These are phyloP conservation scores for Madurella mycetomatis DNA, from an alignment of 2,329 filamentous ascomycete genomes.

Conservation along the genomic window DNA sequence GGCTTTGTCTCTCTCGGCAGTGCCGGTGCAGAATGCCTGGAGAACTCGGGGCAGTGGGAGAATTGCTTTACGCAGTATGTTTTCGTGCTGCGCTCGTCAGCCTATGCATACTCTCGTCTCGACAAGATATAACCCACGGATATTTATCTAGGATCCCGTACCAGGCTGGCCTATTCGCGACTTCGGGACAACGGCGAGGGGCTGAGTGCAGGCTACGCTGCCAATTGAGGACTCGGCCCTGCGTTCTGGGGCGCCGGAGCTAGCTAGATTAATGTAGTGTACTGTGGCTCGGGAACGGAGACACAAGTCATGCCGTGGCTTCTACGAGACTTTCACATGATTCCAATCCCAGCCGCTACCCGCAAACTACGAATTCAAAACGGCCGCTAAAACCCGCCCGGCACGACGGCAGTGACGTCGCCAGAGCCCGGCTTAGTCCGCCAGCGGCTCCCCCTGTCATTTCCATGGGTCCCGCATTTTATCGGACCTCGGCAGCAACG, in stretches of 20 bases:
- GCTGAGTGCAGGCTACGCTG: too few species aligned
- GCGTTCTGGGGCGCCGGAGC: too few species aligned
- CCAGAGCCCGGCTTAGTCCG: background rate
- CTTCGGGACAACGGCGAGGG: too few species aligned
- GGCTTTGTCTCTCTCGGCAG: background rate
- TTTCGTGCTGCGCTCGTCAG: too few species aligned
- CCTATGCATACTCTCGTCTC: too few species aligned
- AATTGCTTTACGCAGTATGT: too few species aligned
- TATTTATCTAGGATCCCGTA: too few species aligned
- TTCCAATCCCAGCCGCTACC: background rate
- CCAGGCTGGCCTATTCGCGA: too few species aligned
- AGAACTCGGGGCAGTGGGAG: background rate
- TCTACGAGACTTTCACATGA: constrained; percentile 4
- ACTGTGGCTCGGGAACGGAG: background rate
- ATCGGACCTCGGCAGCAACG: constrained; percentile 24
- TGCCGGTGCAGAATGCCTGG: too few species aligned
- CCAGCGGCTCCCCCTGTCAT: constrained; percentile 2
- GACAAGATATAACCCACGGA: too few species aligned
- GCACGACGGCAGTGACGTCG: constrained; percentile 18
- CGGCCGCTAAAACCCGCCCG: constrained; percentile 13
- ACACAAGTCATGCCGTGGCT: background rate
- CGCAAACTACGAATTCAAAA: background rate
- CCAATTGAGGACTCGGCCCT: too few species aligned
- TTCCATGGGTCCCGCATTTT: constrained; percentile 16
- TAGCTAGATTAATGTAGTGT: too few species aligned